Conservation (phyloP, 352 stramenopile genomes). For the Globisporangium heterothallicum region DNA sequence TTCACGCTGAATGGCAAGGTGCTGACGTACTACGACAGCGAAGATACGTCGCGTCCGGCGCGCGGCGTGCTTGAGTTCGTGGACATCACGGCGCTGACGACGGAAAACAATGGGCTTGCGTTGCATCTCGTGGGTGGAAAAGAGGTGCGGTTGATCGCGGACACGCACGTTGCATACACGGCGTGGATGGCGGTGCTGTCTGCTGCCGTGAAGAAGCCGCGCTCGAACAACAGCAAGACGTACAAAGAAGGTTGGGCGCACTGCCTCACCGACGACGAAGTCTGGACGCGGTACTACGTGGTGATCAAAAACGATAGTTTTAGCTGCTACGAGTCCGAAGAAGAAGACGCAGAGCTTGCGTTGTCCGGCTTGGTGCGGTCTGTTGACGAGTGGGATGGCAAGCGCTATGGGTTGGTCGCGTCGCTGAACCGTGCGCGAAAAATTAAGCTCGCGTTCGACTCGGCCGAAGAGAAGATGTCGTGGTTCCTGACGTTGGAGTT, state of each 20-base stretch:
- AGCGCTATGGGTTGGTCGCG: slow-evolving; percentile 64
- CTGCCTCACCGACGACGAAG: slow-evolving; percentile 68
- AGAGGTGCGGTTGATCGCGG: slow-evolving; percentile 68
- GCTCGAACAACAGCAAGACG: slow-evolving; percentile 39
- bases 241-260: slow-evolving; percentile 72
- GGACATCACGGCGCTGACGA: slow-evolving; percentile 63
- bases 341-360: slow-evolving; percentile 60
- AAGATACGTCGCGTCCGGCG: slow-evolving; percentile 53
- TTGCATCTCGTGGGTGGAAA: slow-evolving; percentile 61
- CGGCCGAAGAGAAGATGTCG: slow-evolving; percentile 76
- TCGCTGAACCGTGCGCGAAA: slow-evolving; percentile 63
- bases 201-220: slow-evolving; percentile 52
- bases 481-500: slow-evolving; percentile 81
- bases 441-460: slow-evolving; percentile 77
- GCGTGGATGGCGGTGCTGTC: slow-evolving; percentile 73
- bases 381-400: slow-evolving; percentile 70
- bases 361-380: slow-evolving; percentile 61
- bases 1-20: slow-evolving; percentile 69
- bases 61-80: slow-evolving; percentile 65
- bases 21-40: slow-evolving; percentile 79
- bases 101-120: slow-evolving; percentile 71
- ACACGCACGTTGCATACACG: slow-evolving; percentile 74
- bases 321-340: slow-evolving; percentile 70
- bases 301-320: slow-evolving; percentile 76
- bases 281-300: slow-evolving; percentile 70